phyloP scores from a whole-genome alignment of 495 filamentous ascomycete genomes.

The Daldinia loculata region DNA sequence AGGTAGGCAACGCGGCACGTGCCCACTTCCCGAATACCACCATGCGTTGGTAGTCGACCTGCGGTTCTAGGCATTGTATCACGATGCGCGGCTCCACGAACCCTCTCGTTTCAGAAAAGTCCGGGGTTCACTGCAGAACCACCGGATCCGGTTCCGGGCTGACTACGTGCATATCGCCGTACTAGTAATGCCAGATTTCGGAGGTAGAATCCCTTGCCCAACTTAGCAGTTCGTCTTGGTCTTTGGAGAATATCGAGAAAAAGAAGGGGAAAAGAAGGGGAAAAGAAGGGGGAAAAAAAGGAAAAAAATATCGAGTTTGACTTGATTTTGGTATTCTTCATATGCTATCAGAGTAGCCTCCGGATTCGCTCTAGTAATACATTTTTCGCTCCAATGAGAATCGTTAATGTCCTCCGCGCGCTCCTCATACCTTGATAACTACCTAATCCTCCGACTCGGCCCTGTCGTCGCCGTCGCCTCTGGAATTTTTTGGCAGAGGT shows the following conservation, averaged over 20 bases:
- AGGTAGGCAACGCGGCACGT: neutral
- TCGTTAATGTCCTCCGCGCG: neutral
- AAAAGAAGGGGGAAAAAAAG: no score
- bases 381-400: constrained; percentile 8
- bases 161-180: neutral
- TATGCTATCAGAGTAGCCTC: constrained; percentile 4
- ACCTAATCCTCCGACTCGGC: constrained; percentile 2
- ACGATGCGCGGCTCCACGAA: neutral
- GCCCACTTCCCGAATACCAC: neutral
- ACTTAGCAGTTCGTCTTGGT: neutral
- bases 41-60: neutral
- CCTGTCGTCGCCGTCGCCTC: neutral
- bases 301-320: neutral
- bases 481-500: constrained; percentile 8
- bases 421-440: neutral
- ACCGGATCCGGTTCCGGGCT: neutral
- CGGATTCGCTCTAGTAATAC: neutral
- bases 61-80: constrained; percentile 7
- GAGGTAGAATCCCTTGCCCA: neutral
- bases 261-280: no score
- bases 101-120: neutral
- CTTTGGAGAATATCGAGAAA: neutral
- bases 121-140: neutral
- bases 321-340: neutral
- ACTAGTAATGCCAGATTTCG: neutral